Percentiles rank a stretch among this genome's conserved stretches.
phyloP scores from a whole-genome alignment of 306 rosid genomes.

The Biancaea sappan region DNA sequence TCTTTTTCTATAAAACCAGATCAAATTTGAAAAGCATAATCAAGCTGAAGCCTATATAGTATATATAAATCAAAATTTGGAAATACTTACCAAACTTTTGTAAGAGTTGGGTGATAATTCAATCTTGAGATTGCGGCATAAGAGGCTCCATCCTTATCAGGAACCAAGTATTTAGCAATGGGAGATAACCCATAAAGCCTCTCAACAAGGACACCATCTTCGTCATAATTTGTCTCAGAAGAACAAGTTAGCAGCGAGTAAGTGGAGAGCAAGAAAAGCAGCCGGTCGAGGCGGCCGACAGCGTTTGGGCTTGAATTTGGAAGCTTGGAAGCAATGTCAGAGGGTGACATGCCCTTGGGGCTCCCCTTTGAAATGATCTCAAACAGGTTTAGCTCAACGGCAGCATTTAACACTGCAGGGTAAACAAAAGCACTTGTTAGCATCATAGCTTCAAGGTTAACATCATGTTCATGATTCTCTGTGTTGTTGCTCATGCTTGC shows the following conservation, averaged over 20 bases:
- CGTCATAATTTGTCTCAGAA: not conserved
- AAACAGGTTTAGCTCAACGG: constrained; percentile 21
- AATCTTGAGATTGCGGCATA: too few relatives aligned
- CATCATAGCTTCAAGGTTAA: not conserved
- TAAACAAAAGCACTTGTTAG: not conserved
- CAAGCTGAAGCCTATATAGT: too few relatives aligned
- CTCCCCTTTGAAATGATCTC: not conserved
- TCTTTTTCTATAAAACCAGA: too few relatives aligned
- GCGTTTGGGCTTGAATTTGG: not conserved
- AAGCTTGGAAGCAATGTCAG: constrained; percentile 28
- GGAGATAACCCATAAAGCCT: too few relatives aligned
- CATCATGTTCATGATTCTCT: not conserved
- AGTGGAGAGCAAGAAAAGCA: constrained; percentile 7
- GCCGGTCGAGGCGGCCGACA: not conserved
- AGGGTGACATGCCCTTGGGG: constrained; percentile 6
- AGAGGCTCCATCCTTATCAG: too few relatives aligned
- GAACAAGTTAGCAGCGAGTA: constrained; percentile 10
- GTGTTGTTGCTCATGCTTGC: not conserved
- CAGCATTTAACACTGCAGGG: constrained; percentile 13
- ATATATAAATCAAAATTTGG: too few relatives aligned
- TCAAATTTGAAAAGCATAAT: too few relatives aligned
- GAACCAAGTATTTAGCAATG: too few relatives aligned
- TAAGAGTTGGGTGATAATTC: too few relatives aligned
- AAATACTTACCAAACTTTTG: too few relatives aligned
- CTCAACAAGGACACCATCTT: not conserved